Evolutionary conservation across 768 basidiomycete species (phyloP), one percentile per base, ranked within the genome.

Genomic region (Obba rivulosa): DNA sequence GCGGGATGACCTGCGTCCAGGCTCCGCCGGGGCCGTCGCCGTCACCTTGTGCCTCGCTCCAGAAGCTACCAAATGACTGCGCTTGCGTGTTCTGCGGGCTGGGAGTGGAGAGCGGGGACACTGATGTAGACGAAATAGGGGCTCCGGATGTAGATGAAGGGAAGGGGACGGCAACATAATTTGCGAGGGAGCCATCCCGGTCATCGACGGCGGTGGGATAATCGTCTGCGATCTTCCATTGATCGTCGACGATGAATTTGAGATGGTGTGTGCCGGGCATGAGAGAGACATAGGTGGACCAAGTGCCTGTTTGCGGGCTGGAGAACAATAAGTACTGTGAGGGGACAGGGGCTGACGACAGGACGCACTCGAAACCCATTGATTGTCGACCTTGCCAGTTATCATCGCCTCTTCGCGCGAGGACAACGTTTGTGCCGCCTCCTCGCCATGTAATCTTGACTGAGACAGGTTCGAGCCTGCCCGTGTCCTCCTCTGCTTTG

Each of bases 191-290:
- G 25, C 95, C 95, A 59, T 92, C 88, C 21, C 57, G 53, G 62
- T 97, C 93, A 62, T 93, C 92, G 41, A 94, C 92, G 1, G 92
- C 92, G 21, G 87, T 84, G 5, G 89, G 87, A n/a, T 84, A 75
- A 54, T 88, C 81, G 54, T 85, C 77, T 2, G 86, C 79, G 7
- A 87, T 80, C 52, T 85, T 80, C 83, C 86, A 92, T 40, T 82
- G 78, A 41, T 87, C 89, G 64, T 98, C 95, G 51, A 98, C 89
- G 55, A 97, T 80, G 74, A 96, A 98, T 49, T 93, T 90, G 62
- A 97, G 77, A 55, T 93, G 89, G 62, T 97, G 92, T 0, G 92
- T 92, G 14, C 95, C 95, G 0, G 92, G 92, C 9, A 81, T 79
- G 0, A 98, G 78, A 4, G 72, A 59, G 22, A 83, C 68, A 57